Conservation (phyloP, 2,329 filamentous ascomycete genomes). For the Xenoacremonium recifei region DNA sequence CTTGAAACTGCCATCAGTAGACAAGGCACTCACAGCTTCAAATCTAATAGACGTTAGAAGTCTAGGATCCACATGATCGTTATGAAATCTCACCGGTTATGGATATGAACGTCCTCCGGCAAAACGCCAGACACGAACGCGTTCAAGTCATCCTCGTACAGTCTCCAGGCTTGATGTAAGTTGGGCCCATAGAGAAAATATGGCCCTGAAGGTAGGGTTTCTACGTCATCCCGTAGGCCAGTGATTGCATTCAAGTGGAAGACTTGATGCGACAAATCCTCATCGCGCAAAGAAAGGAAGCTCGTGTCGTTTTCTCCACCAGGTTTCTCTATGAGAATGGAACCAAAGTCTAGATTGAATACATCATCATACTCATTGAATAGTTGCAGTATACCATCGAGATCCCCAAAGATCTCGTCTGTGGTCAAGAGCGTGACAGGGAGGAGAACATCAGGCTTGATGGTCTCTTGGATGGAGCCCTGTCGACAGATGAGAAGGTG, state of each 20-base stretch:
- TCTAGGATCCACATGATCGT: not conserved
- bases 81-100: constrained; percentile 20
- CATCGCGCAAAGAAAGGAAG: not conserved
- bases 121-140: constrained; percentile 38
- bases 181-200: constrained; percentile 42
- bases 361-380: constrained; percentile 38
- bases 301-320: constrained; percentile 14
- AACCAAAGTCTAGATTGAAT: constrained; percentile 37
- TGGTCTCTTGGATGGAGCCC: constrained; percentile 41
- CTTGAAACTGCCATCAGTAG: constrained; percentile 23
- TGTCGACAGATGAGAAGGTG: constrained; percentile 12
- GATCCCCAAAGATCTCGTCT: constrained; percentile 35
- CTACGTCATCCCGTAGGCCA: constrained; percentile 16
- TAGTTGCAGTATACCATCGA: constrained; percentile 32
- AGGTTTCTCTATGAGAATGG: constrained; percentile 38
- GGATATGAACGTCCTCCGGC: constrained; percentile 29
- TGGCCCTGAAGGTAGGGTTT: constrained; percentile 36
- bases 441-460: constrained; percentile 39
- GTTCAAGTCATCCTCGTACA: constrained; percentile 37
- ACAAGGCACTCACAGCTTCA: constrained; percentile 26
- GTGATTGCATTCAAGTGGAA: constrained; percentile 21
- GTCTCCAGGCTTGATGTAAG: constrained; percentile 39
- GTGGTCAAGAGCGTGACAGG: constrained; percentile 40
- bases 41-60: constrained; percentile 26
- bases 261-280: constrained; percentile 5